Base-by-base conservation (phyloP, 371 early-diverging fungal genomes). In the Mortierella sp. region DNA sequence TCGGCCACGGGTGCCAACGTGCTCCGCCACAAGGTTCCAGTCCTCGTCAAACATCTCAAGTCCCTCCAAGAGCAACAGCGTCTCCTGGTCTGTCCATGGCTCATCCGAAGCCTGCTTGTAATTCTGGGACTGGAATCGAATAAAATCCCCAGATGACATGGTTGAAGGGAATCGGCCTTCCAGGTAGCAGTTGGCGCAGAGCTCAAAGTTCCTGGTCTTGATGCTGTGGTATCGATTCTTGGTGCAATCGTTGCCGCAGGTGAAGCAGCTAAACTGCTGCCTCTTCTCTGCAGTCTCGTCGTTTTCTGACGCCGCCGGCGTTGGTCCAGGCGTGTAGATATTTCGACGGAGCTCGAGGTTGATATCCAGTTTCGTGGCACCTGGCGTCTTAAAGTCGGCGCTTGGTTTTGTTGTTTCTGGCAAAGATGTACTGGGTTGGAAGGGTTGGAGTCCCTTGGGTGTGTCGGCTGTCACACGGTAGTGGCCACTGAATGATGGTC, bases 1-100 rank as follows among this genome's bases (percentile, higher is more conserved):
- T 57, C 96, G 93, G 11, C 96, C 93, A 53, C 97, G 94, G 34
- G 98, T 98, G 0, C 97, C 97, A 11, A 99, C 98, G 82, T 98
- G 97, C 57, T 95, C 95, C 8, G 98, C 93, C 78, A 99, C 95
- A 28, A 93, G 92, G 79, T 94, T 93, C 99, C 99, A 99, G 89
- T 99, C 98, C 79, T 99, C 98, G 59, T 97, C 96, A 89, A 92
- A 97, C 91, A 97, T 90, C 82, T 99, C 99, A 40, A 99, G 90
- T 0, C 96, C 99, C 88, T 99, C 99, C 48, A 99, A 89, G 43
- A 99, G 90, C 61, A 96, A 87, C 28, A 99, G 90, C 16, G 96
- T 96, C 87, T 99, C 99, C 88, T 98, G 95, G 73, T 98, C 98
- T 3, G 94, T 92, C 99, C 99, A 99, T 13, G 91, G 89, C 28